These are phyloP conservation scores for Penicillium brevicompactum DNA, from an alignment of 2,329 filamentous ascomycete genomes.

Conservation along the genomic window DNA sequence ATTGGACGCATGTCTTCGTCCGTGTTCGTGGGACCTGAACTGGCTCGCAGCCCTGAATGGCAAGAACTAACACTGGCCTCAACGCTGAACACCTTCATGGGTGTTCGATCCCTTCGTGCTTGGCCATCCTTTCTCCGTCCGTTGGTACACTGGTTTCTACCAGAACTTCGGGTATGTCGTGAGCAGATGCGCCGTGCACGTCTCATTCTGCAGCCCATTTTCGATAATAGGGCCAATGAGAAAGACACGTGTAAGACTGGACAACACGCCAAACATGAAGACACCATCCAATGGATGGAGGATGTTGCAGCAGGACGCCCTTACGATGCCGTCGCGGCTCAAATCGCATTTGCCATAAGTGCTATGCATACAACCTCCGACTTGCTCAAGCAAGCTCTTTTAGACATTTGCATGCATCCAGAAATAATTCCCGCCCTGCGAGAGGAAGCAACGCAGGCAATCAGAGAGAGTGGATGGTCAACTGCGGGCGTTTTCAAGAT, in stretches of 20 bases:
- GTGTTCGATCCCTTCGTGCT: not conserved
- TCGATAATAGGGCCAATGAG: not conserved
- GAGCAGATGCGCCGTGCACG: not conserved
- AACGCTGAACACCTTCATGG: not conserved
- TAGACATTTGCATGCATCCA: not conserved
- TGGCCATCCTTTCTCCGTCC: not conserved
- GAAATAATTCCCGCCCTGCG: not conserved
- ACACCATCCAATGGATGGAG: constrained; percentile 20
- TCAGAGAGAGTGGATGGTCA: constrained; percentile 9
- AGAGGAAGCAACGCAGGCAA: constrained; percentile 9
- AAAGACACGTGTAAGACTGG: not conserved
- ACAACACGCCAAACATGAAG: not conserved
- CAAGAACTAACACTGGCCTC: not conserved
- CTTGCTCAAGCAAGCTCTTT: not conserved
- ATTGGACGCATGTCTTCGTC: not conserved
- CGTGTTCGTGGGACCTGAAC: not conserved
- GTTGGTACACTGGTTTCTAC: not conserved
- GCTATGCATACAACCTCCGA: constrained; percentile 18
- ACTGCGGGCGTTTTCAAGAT: constrained; percentile 19
- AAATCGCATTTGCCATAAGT: constrained; percentile 18
- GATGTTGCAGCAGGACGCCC: constrained; percentile 12
- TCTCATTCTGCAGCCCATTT: not conserved
- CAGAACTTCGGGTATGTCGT: not conserved
- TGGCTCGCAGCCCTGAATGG: not conserved
- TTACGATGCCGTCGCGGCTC: constrained; percentile 15